Percentiles rank a stretch among this genome's conserved stretches.
Conservation (phyloP, 2,329 filamentous ascomycete genomes). For the Fusarium algeriense region DNA sequence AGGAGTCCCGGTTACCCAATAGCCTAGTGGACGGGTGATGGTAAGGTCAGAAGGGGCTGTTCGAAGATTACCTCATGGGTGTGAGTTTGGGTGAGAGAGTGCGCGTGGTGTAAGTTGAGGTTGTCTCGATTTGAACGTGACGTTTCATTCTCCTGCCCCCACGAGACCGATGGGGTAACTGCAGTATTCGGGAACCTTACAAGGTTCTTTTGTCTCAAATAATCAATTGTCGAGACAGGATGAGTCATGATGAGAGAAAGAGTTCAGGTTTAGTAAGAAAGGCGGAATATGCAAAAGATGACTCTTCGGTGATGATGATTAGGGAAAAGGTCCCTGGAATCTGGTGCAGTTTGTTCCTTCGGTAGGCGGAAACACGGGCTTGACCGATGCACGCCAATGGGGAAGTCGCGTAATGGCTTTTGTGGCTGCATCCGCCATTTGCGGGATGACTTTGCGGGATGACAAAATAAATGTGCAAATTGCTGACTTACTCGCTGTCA, state of each 20-base stretch:
- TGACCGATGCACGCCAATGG: conserved; percentile 44
- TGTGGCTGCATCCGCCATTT: conserved; percentile 35
- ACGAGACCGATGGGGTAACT: conserved; percentile 4
- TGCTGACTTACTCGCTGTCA: conserved; percentile 5
- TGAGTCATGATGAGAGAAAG: conserved; percentile 34
- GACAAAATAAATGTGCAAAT: conserved; percentile 22
- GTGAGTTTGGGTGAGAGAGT: background rate
- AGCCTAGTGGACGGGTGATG: conserved; percentile 1
- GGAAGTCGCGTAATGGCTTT: conserved; percentile 34
- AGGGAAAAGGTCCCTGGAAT: conserved; percentile 19
- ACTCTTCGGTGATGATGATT: conserved; percentile 13
- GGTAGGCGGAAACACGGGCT: conserved; percentile 36
- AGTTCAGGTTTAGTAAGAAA: conserved; percentile 34
- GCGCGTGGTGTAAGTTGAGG: conserved; percentile 14
- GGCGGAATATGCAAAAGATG: conserved; percentile 28
- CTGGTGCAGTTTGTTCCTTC: conserved; percentile 21
- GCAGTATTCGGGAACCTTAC: conserved; percentile 13
- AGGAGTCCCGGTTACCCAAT: conserved; percentile 21
- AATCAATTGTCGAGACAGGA: background rate
- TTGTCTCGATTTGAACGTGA: conserved; percentile 34
- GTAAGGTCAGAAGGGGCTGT: conserved; percentile 8
- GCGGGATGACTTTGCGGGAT: conserved; percentile 5
- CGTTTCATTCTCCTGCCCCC: conserved; percentile 41
- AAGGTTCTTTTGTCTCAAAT: conserved; percentile 14
- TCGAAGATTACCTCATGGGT: conserved; percentile 12